Evolutionary conservation across 164 flowering plant genomes (phyloP).

Genomic region (Dillenia suffruticosa): DNA sequence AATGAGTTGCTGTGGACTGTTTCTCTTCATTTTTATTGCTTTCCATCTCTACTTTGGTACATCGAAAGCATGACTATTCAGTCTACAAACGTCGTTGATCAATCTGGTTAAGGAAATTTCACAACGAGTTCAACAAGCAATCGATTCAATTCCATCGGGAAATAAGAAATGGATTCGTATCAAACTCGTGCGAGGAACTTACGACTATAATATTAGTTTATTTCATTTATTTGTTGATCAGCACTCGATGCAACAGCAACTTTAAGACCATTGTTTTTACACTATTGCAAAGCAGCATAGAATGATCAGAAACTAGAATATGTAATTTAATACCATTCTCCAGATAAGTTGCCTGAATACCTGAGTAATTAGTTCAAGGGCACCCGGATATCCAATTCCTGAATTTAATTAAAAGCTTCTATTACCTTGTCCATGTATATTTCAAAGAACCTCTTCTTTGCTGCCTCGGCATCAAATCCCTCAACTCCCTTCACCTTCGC

Average conservation of each 20-base stretch:
- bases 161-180: conserved; percentile 29
- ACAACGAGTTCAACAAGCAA: conserved; percentile 26
- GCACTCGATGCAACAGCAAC: conserved; percentile 99
- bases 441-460: conserved; percentile 88
- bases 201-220: conserved; percentile 10
- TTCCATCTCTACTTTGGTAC: background rate
- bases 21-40: background rate
- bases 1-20: background rate
- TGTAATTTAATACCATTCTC: background rate
- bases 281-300: conserved; percentile 37
- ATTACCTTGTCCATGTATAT: conserved; percentile 86
- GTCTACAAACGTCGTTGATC: conserved; percentile 22
- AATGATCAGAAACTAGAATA: conserved; percentile 7
- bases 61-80: background rate
- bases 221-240: conserved; percentile 44
- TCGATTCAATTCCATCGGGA: conserved; percentile 23
- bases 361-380: conserved; percentile 81
- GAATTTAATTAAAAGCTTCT: conserved; percentile 23
- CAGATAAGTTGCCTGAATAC: conserved; percentile 24
- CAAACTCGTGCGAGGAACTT: conserved; percentile 20
- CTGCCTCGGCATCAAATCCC: conserved; percentile 62
- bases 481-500: conserved; percentile 77
- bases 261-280: conserved; percentile 84
- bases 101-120: conserved; percentile 20
- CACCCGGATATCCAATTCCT: conserved; percentile 97